These are phyloP conservation scores for Pestalotiopsis sp. DNA, from an alignment of 2,329 filamentous ascomycete species.

Conservation along the genomic window DNA sequence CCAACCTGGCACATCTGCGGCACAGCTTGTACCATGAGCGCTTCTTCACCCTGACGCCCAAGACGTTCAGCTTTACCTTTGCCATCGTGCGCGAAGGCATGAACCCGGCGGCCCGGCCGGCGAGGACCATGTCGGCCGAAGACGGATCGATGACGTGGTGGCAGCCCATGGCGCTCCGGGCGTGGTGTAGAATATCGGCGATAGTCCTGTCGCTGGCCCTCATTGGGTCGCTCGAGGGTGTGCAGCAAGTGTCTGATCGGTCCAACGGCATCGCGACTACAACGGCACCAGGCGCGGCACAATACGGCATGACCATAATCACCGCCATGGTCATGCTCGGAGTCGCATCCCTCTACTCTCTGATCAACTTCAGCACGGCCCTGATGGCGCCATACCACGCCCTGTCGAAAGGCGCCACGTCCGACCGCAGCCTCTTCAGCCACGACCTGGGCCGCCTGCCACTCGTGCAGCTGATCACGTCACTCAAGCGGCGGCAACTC, in stretches of 20 bases:
- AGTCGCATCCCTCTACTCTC: background rate
- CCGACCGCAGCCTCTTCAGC: background rate
- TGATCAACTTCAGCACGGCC: constrained; percentile 6
- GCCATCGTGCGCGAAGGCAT: background rate
- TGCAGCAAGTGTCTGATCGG: constrained; percentile 4
- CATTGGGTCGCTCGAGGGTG: constrained; percentile 8
- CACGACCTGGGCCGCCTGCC: constrained; percentile 12
- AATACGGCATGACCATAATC: background rate
- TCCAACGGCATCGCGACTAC: background rate
- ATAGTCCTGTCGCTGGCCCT: background rate
- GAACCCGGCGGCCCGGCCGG: background rate
- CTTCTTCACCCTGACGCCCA: background rate
- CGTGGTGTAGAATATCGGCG: background rate
- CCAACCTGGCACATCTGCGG: background rate
- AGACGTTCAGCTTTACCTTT: background rate
- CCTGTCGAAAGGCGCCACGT: background rate
- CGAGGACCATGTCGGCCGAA: background rate
- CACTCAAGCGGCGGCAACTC: background rate
- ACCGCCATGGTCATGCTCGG: constrained; percentile 5
- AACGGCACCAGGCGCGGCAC: background rate
- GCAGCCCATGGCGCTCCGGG: background rate
- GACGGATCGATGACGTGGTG: background rate
- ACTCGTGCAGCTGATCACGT: background rate
- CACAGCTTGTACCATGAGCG: background rate
- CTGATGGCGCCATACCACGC: constrained; percentile 7